phyloP scores from a whole-genome alignment of 2,329 filamentous ascomycete species.

The Diatrype stigma region DNA sequence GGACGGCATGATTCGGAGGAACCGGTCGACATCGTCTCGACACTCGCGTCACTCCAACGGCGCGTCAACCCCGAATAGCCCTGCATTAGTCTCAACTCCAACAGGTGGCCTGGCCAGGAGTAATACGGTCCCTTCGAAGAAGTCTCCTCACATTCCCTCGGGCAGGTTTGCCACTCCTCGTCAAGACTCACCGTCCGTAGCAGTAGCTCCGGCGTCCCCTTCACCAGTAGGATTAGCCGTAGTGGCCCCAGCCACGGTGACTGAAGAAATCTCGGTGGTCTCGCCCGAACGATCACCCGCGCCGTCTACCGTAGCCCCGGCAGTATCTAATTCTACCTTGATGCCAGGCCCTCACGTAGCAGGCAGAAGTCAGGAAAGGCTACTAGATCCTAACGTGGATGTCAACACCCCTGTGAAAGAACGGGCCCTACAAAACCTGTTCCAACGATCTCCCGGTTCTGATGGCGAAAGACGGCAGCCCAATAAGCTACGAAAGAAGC shows the following conservation, averaged over 20 bases:
- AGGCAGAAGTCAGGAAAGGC: constrained; percentile 47
- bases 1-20: constrained; percentile 75
- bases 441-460: constrained; percentile 63
- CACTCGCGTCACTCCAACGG: constrained; percentile 73
- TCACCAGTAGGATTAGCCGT: constrained; percentile 42
- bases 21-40: constrained; percentile 88
- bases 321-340: constrained; percentile 22
- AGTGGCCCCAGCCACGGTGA: constrained; percentile 28
- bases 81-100: constrained; percentile 49
- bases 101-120: constrained; percentile 59
- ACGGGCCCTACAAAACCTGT: constrained; percentile 63
- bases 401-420: constrained; percentile 60
- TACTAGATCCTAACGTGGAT: constrained; percentile 37
- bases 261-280: constrained; percentile 22
- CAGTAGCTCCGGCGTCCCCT: constrained; percentile 42
- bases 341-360: constrained; percentile 27
- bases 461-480: constrained; percentile 67
- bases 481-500: constrained; percentile 89
- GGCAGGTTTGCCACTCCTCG: constrained; percentile 56
- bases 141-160: constrained; percentile 67
- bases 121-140: constrained; percentile 91
- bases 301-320: constrained; percentile 26
- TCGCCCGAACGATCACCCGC: constrained; percentile 21
- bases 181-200: constrained; percentile 28
- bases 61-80: constrained; percentile 65